Percentiles rank a stretch among this genome's conserved stretches.
Evolutionary conservation across 2,329 filamentous ascomycete species (phyloP).

Genomic region (Paecilomyces niveus): DNA sequence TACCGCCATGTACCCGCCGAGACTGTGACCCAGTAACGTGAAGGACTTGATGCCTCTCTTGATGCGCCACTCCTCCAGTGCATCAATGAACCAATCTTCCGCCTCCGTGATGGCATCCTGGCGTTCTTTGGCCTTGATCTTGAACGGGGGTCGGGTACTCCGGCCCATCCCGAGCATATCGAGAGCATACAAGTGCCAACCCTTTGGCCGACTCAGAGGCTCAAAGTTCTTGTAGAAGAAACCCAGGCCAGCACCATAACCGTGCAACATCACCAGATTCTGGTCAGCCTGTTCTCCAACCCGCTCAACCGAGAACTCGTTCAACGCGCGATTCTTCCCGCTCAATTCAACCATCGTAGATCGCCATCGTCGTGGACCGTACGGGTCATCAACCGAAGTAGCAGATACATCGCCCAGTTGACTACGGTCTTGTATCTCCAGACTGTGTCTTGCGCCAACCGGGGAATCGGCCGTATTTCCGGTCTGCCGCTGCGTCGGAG

Average conservation of each 20-base stretch:
- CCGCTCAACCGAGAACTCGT: constrained; percentile 87
- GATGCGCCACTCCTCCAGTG: constrained; percentile 90
- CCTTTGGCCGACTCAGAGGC: constrained; percentile 65
- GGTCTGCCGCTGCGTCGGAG: constrained; percentile 61
- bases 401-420: constrained; percentile 39
- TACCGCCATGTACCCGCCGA: constrained; percentile 91
- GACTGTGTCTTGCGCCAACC: constrained; percentile 20
- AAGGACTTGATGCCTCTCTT: constrained; percentile 86
- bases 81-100: constrained; percentile 93
- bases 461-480: constrained; percentile 33
- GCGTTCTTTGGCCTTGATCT: constrained; percentile 72
- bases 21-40: constrained; percentile 83
- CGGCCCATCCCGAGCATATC: constrained; percentile 94
- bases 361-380: constrained; percentile 78
- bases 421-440: constrained; percentile 28
- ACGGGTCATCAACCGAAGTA: constrained; percentile 59
- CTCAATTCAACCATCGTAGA: constrained; percentile 76
- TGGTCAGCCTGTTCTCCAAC: constrained; percentile 72
- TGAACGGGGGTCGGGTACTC: constrained; percentile 75
- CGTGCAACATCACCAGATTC: constrained; percentile 90
- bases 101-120: constrained; percentile 78
- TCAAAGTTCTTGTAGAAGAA: constrained; percentile 99
- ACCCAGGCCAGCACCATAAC: constrained; percentile 89
- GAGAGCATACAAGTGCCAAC: constrained; percentile 88
- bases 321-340: constrained; percentile 79